These are phyloP conservation scores for Plasmodium gallinaceum DNA, from an alignment of 169 alveolate genomes.

Conservation along the genomic window DNA sequence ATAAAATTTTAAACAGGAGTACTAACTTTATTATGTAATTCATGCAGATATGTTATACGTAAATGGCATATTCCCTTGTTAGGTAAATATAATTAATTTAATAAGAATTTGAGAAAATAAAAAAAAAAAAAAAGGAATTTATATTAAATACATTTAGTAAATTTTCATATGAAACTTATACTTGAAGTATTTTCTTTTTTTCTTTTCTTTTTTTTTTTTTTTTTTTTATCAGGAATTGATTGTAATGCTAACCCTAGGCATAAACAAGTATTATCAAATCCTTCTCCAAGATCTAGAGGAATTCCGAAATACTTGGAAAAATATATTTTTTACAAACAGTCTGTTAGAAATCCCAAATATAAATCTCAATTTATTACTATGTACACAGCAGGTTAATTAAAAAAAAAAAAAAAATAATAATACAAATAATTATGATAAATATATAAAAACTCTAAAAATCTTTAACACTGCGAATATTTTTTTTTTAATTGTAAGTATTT, in stretches of 20 bases:
- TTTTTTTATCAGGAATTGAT: conserved; percentile 84
- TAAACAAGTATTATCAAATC: conserved; percentile 88
- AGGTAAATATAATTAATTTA: conserved; percentile 71
- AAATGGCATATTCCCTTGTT: conserved; percentile 91
- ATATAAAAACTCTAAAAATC: neutral
- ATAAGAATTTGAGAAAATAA: no score
- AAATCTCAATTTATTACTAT: conserved; percentile 71
- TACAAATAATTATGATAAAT: neutral
- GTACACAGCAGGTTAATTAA: conserved; percentile 72
- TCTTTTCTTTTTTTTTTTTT: neutral
- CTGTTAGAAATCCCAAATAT: conserved; percentile 86
- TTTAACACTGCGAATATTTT: neutral
- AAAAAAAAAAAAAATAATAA: neutral
- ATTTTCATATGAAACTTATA: neutral
- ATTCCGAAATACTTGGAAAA: conserved; percentile 89
- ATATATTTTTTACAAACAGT: conserved; percentile 88
- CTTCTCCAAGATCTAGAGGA: conserved; percentile 91
- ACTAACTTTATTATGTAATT: conserved; percentile 87
- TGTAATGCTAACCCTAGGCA: conserved; percentile 92
- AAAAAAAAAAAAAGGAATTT: no score
- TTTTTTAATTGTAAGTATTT: neutral
- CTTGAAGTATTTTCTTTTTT: neutral
- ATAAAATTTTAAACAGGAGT: conserved; percentile 77
- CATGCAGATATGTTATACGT: conserved; percentile 91
- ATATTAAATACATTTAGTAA: neutral